Base-by-base conservation (phyloP, 192 early-diverging fungal species). In the Phycomyces blakesleeanus region DNA sequence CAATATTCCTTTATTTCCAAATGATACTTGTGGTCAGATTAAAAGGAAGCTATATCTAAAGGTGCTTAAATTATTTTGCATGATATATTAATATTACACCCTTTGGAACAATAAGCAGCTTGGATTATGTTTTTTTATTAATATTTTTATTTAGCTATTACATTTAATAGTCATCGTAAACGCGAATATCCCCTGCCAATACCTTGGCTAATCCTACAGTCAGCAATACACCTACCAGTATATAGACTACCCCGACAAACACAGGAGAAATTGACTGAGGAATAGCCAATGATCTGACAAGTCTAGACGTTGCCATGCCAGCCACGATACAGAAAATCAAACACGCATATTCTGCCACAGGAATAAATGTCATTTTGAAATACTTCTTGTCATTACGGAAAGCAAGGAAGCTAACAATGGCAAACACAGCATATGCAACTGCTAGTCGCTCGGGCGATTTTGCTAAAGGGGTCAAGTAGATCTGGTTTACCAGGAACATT, bases 401-500 rank as follows among this genome's bases (percentile, higher is more conserved):
- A 2, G 41, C 60, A 68, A 50, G 55, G 55, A 21, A 49, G 22
- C 53, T 41, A 25, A 11, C 25, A 42, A 47, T 47, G 15, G 24
- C 14, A 49, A 57, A 68, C 11, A 20, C 29, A 38, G 24, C 16
- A 50, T 62, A 68, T 6, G 24, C 41, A 21, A 40, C 37, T 24
- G 29, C 29, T 2, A 56, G 20, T 26, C 22, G 16, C 12, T 47
- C 18, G 44, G 25, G 20, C n/a, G 18, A 51, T 21, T 42, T 61
- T 10, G 51, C 18, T 15, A 22, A 21, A 16, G 51, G 61, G 3
- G 60, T 62, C 12, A 59, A 55, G 47, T 55, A 67, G 12, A 73
- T 53, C 44, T 73, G 71, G 22, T 65, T 62, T 3, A 73, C 16
- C n/a, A 73, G 24, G 42, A 73, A 73, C 14, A 73, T 59, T 2